phyloP scores from a whole-genome alignment of 78 protist genomes.

The Guillardia theta region DNA sequence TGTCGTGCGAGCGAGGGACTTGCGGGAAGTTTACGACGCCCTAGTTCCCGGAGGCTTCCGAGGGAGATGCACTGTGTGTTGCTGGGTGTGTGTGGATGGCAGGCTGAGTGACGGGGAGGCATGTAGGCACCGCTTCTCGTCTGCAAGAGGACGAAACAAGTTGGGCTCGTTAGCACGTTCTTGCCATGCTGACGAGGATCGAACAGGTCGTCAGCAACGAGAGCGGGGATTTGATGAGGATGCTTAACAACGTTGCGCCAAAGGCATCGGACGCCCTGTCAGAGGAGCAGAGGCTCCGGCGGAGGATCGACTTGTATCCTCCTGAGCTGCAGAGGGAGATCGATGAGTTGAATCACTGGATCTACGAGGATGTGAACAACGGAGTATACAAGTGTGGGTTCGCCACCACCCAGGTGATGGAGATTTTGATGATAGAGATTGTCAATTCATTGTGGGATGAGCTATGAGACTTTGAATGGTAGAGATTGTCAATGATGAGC shows the following conservation, averaged over 20 bases:
- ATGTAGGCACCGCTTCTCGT: background rate
- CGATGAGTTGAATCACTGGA: background rate
- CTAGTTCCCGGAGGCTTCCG: background rate
- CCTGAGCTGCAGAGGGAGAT: background rate
- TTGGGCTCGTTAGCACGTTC: too few species aligned
- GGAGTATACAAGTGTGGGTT: constrained; percentile 23
- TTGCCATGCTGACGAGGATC: background rate
- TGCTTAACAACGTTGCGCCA: background rate
- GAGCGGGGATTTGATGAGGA: background rate
- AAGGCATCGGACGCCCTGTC: too few species aligned
- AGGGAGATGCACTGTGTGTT: background rate
- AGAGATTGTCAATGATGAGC: too few species aligned
- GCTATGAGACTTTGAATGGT: too few species aligned
- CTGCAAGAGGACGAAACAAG: background rate
- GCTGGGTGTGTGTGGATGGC: background rate
- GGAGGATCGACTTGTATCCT: background rate
- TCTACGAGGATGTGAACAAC: background rate
- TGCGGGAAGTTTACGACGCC: background rate
- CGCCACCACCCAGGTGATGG: background rate
- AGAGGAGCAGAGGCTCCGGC: too few species aligned
- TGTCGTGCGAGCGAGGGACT: background rate
- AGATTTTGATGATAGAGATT: too few species aligned
- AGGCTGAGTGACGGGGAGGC: background rate
- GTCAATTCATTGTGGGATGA: too few species aligned
- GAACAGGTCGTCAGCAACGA: background rate